phyloP scores from a whole-genome alignment of 768 basidiomycete species.

The Rubroboletus pulcherrimus region DNA sequence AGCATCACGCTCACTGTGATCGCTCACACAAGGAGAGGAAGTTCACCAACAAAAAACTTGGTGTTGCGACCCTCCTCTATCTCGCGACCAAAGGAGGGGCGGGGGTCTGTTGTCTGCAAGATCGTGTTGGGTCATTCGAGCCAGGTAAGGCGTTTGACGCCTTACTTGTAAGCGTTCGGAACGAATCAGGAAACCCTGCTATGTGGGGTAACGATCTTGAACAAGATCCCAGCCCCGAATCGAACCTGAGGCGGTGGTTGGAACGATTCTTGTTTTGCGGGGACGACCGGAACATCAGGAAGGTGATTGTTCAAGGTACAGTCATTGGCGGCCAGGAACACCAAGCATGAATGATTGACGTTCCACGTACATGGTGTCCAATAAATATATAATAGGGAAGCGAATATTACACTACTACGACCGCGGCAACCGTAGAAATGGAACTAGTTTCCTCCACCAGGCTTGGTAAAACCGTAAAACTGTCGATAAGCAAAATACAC shows the following conservation, averaged over 20 bases:
- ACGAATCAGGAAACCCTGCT: slow-evolving; percentile 50
- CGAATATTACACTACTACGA: slow-evolving; percentile 1
- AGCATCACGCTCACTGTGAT: background rate
- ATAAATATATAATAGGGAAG: slow-evolving; percentile 1
- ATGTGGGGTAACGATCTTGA: slow-evolving; percentile 47
- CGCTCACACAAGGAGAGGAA: slow-evolving; percentile 4
- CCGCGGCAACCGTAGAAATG: background rate
- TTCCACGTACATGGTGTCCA: slow-evolving; percentile 5
- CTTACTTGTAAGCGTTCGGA: slow-evolving; percentile 59
- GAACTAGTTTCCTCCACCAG: background rate
- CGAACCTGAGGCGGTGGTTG: slow-evolving; percentile 51
- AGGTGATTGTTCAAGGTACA: slow-evolving; percentile 81
- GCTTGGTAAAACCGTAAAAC: background rate
- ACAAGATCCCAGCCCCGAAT: slow-evolving; percentile 30
- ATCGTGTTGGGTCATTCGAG: slow-evolving; percentile 70
- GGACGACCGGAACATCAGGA: slow-evolving; percentile 77
- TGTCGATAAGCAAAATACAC: background rate
- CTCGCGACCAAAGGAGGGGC: slow-evolving; percentile 94
- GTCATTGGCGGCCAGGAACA: slow-evolving; percentile 66
- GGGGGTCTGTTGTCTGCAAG: slow-evolving; percentile 66
- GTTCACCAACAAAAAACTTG: slow-evolving; percentile 61
- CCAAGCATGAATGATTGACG: slow-evolving; percentile 6
- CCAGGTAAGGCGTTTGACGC: slow-evolving; percentile 91
- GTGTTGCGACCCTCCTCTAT: slow-evolving; percentile 74
- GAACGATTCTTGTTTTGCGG: slow-evolving; percentile 87